Conservation (phyloP, 768 basidiomycete genomes). For the Suillus occidentalis region DNA sequence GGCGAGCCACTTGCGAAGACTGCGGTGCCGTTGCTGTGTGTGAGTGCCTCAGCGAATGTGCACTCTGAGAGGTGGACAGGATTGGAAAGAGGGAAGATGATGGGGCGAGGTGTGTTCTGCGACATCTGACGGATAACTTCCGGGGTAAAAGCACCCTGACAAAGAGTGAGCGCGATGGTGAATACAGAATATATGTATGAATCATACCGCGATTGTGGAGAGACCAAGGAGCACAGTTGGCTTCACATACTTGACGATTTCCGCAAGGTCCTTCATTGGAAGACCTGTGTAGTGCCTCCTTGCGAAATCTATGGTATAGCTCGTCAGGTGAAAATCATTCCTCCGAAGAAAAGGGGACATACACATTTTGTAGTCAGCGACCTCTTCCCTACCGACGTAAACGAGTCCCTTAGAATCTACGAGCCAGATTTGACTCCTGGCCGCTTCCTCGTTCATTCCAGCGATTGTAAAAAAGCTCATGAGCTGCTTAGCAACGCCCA, state of each 20-base stretch:
- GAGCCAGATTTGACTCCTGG: slow-evolving; percentile 74
- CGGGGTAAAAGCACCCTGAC: slow-evolving; percentile 70
- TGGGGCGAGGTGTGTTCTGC: slow-evolving; percentile 75
- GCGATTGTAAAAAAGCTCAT: slow-evolving; percentile 86
- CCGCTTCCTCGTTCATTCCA: slow-evolving; percentile 76
- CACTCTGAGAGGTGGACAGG: slow-evolving; percentile 82
- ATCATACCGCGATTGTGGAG: slow-evolving; percentile 68
- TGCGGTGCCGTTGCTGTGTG: slow-evolving; percentile 68
- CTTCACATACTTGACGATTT: slow-evolving; percentile 77
- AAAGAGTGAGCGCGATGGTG: not conserved
- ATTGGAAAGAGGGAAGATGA: slow-evolving; percentile 93
- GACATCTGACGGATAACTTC: slow-evolving; percentile 77
- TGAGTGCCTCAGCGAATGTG: slow-evolving; percentile 73
- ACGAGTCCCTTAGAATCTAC: slow-evolving; percentile 88
- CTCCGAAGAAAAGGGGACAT: slow-evolving; percentile 21
- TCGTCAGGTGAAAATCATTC: slow-evolving; percentile 10
- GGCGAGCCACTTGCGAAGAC: slow-evolving; percentile 91
- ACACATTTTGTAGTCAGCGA: slow-evolving; percentile 88
- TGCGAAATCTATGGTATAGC: slow-evolving; percentile 63
- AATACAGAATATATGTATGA: slow-evolving; percentile 1
- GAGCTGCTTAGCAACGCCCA: slow-evolving; percentile 88
- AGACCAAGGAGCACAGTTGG: slow-evolving; percentile 90
- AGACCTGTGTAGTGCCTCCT: slow-evolving; percentile 77
- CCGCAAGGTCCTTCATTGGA: slow-evolving; percentile 70
- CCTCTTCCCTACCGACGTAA: slow-evolving; percentile 64